Evolutionary conservation across 345 rosid genomes (phyloP).

Genomic region (Punica granatum): DNA sequence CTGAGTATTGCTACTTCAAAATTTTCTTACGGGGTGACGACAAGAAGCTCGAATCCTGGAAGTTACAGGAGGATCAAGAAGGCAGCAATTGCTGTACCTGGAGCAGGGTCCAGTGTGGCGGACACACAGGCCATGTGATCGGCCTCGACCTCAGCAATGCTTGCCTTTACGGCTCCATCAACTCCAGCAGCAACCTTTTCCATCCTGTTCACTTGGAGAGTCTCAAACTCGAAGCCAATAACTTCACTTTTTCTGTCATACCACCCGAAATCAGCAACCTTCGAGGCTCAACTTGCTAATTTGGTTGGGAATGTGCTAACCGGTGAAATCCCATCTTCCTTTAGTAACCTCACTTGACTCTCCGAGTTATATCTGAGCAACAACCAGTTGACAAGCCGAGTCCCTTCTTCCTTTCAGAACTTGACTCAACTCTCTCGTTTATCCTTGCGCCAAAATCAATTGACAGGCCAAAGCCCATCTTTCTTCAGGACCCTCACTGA

Average conservation of each 20-base stretch:
- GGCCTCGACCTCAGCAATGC: no score
- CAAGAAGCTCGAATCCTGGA: not conserved
- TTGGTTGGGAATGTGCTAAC: constrained; percentile 6
- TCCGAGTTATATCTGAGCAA: not conserved
- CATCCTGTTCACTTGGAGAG: no score
- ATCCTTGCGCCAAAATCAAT: not conserved
- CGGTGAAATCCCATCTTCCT: constrained; percentile 5
- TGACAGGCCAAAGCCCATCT: not conserved
- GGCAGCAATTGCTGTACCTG: not conserved
- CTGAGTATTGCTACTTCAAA: not conserved
- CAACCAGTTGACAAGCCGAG: constrained; percentile 13
- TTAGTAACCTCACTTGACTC: not conserved
- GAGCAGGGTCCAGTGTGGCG: not conserved
- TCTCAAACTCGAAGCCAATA: no score
- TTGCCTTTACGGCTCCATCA: no score
- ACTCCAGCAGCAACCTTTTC: no score
- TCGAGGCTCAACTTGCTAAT: not conserved
- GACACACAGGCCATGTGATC: not conserved
- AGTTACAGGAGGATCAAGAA: not conserved
- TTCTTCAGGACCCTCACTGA: not conserved
- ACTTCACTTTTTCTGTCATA: no score
- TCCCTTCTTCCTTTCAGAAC: no score
- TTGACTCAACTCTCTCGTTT: not conserved
- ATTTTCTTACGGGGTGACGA: not conserved
- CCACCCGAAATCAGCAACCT: not conserved